These are phyloP conservation scores for Phytophthora palmivora DNA, from an alignment of 352 stramenopile genomes.

Conservation along the genomic window DNA sequence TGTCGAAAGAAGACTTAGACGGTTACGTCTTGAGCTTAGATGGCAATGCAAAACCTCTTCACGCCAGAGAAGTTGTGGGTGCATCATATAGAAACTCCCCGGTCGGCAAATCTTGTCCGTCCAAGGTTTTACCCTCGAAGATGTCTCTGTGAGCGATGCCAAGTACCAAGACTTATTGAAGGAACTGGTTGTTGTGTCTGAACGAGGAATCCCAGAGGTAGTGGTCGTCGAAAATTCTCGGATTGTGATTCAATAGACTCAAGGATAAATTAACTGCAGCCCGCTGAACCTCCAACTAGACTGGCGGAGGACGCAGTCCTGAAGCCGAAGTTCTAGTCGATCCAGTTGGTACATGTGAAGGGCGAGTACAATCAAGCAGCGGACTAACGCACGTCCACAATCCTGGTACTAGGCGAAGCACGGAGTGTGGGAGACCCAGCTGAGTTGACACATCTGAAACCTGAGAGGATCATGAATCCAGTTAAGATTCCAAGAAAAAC, in stretches of 20 bases:
- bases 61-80: no score
- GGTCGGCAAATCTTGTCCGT: not conserved
- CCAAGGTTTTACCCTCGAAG: not conserved
- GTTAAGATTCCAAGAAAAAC: no score
- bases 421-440: not conserved
- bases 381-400: not conserved
- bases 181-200: not conserved
- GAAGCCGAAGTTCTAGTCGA: not conserved
- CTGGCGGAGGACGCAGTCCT: not conserved
- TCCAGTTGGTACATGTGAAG: not conserved
- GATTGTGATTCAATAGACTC: slow-evolving; percentile 1
- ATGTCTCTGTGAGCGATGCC: slow-evolving; percentile 6
- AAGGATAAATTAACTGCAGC: no score
- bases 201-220: not conserved
- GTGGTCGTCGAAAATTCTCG: not conserved
- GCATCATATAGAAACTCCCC: slow-evolving; percentile 1
- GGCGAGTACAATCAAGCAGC: not conserved
- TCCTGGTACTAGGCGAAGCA: not conserved
- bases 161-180: slow-evolving; percentile 5
- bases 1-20: not conserved
- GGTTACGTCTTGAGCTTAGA: slow-evolving; percentile 1
- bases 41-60: not conserved
- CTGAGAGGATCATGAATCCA: not conserved
- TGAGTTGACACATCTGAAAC: not conserved
- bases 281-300: not conserved